Conservation (phyloP, 208 protist species). For the Trypanosoma congolense region DNA sequence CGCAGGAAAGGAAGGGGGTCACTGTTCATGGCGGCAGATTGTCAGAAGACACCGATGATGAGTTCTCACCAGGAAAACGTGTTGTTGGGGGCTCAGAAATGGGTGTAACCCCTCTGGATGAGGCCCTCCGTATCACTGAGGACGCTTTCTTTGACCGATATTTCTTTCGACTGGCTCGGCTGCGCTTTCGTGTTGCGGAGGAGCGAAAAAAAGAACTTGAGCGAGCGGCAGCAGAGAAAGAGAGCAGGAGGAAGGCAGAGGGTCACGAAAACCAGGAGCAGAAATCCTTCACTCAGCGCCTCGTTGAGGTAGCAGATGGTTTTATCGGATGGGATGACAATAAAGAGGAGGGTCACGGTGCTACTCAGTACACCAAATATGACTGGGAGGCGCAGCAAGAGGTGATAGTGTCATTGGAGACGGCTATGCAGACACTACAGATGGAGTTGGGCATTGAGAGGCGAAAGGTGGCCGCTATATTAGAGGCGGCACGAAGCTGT, state of each 20-base stretch:
- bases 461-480: constrained; percentile 26
- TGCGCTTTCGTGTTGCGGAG: constrained; percentile 37
- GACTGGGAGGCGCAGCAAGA: constrained; percentile 18
- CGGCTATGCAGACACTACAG: constrained; percentile 55
- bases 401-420: constrained; percentile 39
- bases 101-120: background rate
- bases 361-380: background rate
- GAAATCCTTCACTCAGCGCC: constrained; percentile 5
- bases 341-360: background rate
- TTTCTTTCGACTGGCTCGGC: constrained; percentile 78
- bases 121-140: constrained; percentile 26
- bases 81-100: background rate
- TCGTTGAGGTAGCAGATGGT: constrained; percentile 20
- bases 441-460: constrained; percentile 39
- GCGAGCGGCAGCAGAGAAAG: background rate
- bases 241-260: background rate
- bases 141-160: constrained; percentile 84
- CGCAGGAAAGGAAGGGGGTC: background rate
- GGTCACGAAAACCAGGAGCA: background rate
- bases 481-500: constrained; percentile 2
- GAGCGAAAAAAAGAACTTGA: constrained; percentile 19
- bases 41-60: no score
- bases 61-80: no score
- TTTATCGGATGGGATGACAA: constrained; percentile 18
- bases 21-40: background rate